Conservation (phyloP, 805 yeast species). For the Sungouiella blattae region DNA sequence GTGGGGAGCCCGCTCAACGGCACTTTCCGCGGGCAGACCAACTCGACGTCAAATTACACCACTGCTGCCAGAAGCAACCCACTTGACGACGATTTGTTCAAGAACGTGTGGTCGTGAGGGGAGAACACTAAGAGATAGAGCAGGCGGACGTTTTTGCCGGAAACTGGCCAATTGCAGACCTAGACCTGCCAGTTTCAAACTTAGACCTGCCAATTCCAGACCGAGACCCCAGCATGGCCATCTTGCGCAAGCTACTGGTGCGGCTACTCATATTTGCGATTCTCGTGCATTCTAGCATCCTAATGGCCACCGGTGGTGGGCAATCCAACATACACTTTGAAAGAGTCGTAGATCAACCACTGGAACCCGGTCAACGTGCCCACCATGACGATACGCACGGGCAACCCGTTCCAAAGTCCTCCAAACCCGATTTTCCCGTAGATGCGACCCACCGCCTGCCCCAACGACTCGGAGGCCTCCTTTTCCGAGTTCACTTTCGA, state of each 20-base stretch:
- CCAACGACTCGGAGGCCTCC: conserved; percentile 59
- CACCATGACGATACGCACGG: conserved; percentile 92
- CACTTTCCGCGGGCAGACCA: conserved; percentile 4
- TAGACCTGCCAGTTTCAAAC: no score
- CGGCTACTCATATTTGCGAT: no score
- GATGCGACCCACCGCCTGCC: conserved; percentile 67
- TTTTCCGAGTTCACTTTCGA: conserved; percentile 81
- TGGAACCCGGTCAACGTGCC: conserved; percentile 97
- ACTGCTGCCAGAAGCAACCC: neutral
- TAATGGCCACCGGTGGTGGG: conserved; percentile 80
- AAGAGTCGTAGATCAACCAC: conserved; percentile 95
- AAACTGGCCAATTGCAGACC: no score
- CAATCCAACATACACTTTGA: conserved; percentile 89
- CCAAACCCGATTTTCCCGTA: conserved; percentile 79
- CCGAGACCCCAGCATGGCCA: no score
- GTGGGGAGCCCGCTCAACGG: conserved; percentile 4
- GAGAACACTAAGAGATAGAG: no score
- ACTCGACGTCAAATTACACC: conserved; percentile 1
- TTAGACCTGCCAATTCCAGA: no score
- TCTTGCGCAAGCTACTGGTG: no score
- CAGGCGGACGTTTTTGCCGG: no score
- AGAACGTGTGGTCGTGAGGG: conserved; percentile 59
- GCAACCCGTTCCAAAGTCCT: conserved; percentile 94
- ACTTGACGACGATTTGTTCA: conserved; percentile 62
- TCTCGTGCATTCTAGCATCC: no score